phyloP scores from a whole-genome alignment of 352 stramenopile species.

The Pythium chondricola region DNA sequence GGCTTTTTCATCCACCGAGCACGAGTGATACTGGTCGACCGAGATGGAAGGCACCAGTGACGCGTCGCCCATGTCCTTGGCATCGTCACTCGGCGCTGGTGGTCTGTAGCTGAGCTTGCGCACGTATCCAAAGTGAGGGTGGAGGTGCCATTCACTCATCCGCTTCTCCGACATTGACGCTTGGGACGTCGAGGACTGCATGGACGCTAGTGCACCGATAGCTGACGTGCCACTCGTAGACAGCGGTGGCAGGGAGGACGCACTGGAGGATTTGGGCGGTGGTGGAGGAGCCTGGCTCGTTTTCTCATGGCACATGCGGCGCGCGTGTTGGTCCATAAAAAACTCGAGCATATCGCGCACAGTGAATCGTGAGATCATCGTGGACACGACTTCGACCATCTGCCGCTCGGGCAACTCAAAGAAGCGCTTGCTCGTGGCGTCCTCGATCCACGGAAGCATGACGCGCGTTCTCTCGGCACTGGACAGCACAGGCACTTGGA shows the following conservation, averaged over 20 bases:
- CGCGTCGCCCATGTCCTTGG: not conserved
- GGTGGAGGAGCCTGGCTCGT: conserved; percentile 9
- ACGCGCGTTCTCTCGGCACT: conserved; percentile 25
- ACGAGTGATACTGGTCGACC: conserved; percentile 59
- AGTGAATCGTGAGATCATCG: conserved; percentile 31
- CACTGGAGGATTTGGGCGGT: not conserved
- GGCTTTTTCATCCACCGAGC: conserved; percentile 27
- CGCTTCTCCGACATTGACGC: not conserved
- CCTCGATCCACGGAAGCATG: conserved; percentile 46
- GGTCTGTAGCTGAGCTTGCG: conserved; percentile 47
- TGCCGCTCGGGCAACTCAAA: conserved; percentile 37
- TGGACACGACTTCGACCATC: conserved; percentile 47
- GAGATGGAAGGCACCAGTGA: conserved; percentile 30
- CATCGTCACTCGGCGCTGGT: conserved; percentile 2
- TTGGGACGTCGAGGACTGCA: not conserved
- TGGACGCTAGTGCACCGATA: no score
- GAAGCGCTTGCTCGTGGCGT: conserved; percentile 26
- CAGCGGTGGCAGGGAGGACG: not conserved
- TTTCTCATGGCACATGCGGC: conserved; percentile 20
- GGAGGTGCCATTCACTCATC: conserved; percentile 43
- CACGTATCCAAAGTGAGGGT: conserved; percentile 44
- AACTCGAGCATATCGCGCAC: conserved; percentile 42
- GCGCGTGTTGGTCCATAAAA: conserved; percentile 27
- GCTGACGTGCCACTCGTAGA: no score
- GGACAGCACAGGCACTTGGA: conserved; percentile 37